Conservation (phyloP, 2,329 filamentous ascomycete species). For the Lasiodiplodia citricola region DNA sequence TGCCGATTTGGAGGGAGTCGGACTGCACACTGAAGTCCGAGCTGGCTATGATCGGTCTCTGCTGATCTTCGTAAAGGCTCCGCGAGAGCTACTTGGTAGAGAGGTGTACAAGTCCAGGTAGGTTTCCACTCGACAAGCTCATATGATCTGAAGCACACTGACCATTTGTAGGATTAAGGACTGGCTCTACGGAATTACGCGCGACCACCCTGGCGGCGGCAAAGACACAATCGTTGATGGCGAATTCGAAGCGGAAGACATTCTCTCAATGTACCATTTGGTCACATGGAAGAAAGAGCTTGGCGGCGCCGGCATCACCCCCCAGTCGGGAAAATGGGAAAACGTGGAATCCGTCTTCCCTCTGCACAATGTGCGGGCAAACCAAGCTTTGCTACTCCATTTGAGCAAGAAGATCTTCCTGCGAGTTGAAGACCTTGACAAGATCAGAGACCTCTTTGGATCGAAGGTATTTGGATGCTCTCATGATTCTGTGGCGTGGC, state of each 20-base stretch:
- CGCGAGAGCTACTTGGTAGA: constrained; percentile 38
- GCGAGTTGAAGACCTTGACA: constrained; percentile 69
- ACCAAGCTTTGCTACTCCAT: constrained; percentile 74
- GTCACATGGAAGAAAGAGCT: constrained; percentile 75
- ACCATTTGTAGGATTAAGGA: constrained; percentile 69
- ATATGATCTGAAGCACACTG: not conserved
- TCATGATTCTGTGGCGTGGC: not conserved
- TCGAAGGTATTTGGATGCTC: constrained; percentile 59
- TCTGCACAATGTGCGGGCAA: constrained; percentile 77
- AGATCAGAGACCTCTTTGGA: constrained; percentile 77
- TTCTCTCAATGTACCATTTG: constrained; percentile 77
- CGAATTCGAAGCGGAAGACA: constrained; percentile 77
- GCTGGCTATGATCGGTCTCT: constrained; percentile 39
- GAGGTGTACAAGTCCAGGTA: constrained; percentile 41
- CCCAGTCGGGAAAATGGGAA: constrained; percentile 72
- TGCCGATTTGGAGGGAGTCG: constrained; percentile 35
- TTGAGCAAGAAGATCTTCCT: constrained; percentile 76
- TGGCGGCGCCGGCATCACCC: constrained; percentile 79
- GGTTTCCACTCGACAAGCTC: not conserved
- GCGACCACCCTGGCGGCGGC: constrained; percentile 60
- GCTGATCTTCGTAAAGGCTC: constrained; percentile 39
- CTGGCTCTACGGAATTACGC: constrained; percentile 79
- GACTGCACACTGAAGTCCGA: constrained; percentile 40
- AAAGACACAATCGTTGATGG: constrained; percentile 57
- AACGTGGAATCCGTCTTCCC: constrained; percentile 77